Conservation (phyloP, 2,329 filamentous ascomycete genomes). For the Hypoxylon sp. region DNA sequence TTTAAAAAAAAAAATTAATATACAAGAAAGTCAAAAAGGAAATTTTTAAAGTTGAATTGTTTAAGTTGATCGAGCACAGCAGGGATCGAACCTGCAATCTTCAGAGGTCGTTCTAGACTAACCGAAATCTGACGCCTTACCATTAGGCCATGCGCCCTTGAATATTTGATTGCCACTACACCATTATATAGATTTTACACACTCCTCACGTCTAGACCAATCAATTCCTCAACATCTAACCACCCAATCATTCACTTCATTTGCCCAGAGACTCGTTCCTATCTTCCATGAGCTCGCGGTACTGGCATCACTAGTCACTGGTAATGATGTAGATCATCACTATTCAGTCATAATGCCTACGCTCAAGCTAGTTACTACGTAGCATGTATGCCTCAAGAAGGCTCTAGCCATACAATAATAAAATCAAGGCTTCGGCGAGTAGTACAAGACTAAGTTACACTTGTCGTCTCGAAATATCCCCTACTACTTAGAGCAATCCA, state of each 20-base stretch:
- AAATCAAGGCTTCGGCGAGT: too few species aligned
- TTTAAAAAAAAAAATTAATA: neutral
- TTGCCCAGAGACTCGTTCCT: neutral
- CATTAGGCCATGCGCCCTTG: slow-evolving; percentile 52
- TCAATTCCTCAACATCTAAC: neutral
- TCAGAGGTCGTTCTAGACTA: slow-evolving; percentile 45
- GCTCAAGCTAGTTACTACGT: too few species aligned
- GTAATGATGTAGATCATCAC: too few species aligned
- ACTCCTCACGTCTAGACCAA: neutral
- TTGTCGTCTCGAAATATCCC: too few species aligned
- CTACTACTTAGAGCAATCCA: too few species aligned
- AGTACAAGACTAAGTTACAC: too few species aligned
- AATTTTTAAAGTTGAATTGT: slow-evolving; percentile 25
- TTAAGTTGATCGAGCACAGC: slow-evolving; percentile 47
- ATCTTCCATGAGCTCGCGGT: neutral
- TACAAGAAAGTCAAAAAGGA: slow-evolving; percentile 1
- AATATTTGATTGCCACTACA: neutral
- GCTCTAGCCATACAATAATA: too few species aligned
- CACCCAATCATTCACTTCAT: neutral
- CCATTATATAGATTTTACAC: neutral
- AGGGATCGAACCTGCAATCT: slow-evolving; percentile 56
- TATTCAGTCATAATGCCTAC: too few species aligned
- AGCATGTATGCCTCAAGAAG: too few species aligned
- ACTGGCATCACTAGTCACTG: too few species aligned
- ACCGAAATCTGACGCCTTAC: slow-evolving; percentile 56